Percentiles rank a stretch among this genome's conserved stretches.
Conservation (phyloP, 345 rosid genomes). For the sweet orange (Citrus sinensis) region DVS_A1.0 CM039163.1:42258001-42258500, state of each 20-base stretch:
- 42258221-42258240: conserved; percentile 98
- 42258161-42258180: conserved; percentile 10
- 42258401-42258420: background rate
- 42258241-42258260: conserved; percentile 98
- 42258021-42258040: conserved; percentile 97
- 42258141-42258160: conserved; percentile 4
- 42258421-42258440: conserved; percentile 4
- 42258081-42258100: background rate
- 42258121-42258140: background rate
- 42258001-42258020: conserved; percentile 99
- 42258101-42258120: background rate
- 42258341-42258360: conserved; percentile 90
- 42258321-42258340: conserved; percentile 98
- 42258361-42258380: background rate
- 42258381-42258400: conserved; percentile 4
- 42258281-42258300: conserved; percentile 97
- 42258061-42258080: background rate
- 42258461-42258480: background rate
- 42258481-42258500: background rate
- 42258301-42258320: conserved; percentile 90
- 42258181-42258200: conserved; percentile 97
- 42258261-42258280: conserved; percentile 94
- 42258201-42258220: conserved; percentile 99
- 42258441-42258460: conserved; percentile 1
- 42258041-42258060: conserved; percentile 87